These are phyloP conservation scores for Byssochlamys sp. DNA, from an alignment of 2,329 filamentous ascomycete genomes.

Conservation along the genomic window DNA sequence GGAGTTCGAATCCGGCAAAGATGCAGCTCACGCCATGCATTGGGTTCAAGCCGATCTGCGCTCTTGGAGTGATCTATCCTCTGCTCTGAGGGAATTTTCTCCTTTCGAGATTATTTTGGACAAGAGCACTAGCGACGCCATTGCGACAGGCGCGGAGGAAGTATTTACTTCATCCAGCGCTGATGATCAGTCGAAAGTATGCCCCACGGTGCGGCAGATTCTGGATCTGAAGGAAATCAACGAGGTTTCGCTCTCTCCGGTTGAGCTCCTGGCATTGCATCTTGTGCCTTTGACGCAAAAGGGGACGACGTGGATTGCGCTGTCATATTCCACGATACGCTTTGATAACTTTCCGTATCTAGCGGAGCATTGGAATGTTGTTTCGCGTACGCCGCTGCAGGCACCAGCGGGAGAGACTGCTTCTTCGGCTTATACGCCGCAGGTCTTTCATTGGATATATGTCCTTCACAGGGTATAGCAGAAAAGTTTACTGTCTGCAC, in stretches of 20 bases:
- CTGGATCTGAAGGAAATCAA: conserved; percentile 3
- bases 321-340: conserved; percentile 26
- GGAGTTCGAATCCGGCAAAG: conserved; percentile 13
- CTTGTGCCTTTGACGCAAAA: conserved; percentile 19
- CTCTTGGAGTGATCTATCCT: conserved; percentile 18
- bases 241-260: conserved; percentile 17
- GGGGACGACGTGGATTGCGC: conserved; percentile 20
- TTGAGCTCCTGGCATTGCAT: conserved; percentile 26
- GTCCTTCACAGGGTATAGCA: conserved; percentile 9
- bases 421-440: conserved; percentile 19
- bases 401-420: conserved; percentile 20
- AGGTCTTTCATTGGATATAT: conserved; percentile 30
- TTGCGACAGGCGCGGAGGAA: conserved; percentile 18
- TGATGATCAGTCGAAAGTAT: conserved; percentile 7
- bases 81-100: conserved; percentile 13
- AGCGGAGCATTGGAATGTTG: conserved; percentile 17
- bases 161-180: conserved; percentile 6
- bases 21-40: conserved; percentile 17
- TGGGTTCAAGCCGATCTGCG: conserved; percentile 23
- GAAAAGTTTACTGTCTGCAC: neutral
- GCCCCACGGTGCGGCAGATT: conserved; percentile 13
- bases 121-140: conserved; percentile 31
- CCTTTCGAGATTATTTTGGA: conserved; percentile 27
- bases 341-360: conserved; percentile 20
- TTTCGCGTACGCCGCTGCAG: conserved; percentile 20